Percentiles rank a stretch among this genome's conserved stretches.
These are phyloP conservation scores for Mortierella sp. DNA, from an alignment of 371 early-diverging fungal genomes.

Conservation along the genomic window DNA sequence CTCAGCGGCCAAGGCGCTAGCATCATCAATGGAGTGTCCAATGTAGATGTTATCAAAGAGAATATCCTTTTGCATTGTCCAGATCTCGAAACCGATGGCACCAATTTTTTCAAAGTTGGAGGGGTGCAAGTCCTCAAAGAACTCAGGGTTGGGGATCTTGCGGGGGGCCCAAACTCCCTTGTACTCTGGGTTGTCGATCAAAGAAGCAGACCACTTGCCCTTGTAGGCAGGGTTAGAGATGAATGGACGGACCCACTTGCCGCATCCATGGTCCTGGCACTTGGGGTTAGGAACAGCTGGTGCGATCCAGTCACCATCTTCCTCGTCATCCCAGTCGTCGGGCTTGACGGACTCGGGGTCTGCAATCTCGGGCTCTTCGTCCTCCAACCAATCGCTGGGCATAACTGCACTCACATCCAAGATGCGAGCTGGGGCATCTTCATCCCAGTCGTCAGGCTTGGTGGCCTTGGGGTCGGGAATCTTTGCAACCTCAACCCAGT, in stretches of 20 bases:
- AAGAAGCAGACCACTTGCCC: conserved; percentile 85
- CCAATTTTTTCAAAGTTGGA: conserved; percentile 77
- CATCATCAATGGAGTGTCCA: conserved; percentile 77
- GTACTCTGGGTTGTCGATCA: conserved; percentile 95
- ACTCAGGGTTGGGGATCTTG: conserved; percentile 92
- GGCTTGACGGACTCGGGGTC: conserved; percentile 95
- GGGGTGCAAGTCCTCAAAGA: conserved; percentile 75
- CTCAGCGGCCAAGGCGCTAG: conserved; percentile 64
- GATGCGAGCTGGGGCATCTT: conserved; percentile 75
- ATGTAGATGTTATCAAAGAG: conserved; percentile 95
- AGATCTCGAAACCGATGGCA: conserved; percentile 95
- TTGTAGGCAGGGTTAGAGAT: conserved; percentile 93
- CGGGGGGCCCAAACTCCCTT: conserved; percentile 95
- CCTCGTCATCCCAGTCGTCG: conserved; percentile 94
- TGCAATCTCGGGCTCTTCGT: conserved; percentile 79
- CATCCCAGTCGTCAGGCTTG: conserved; percentile 92
- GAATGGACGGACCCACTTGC: conserved; percentile 70
- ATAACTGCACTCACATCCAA: conserved; percentile 88
- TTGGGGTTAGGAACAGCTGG: conserved; percentile 84
- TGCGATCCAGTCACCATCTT: conserved; percentile 91
- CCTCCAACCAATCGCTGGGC: conserved; percentile 93
- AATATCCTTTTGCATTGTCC: conserved; percentile 96
- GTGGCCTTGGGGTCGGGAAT: conserved; percentile 89
- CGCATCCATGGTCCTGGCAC: conserved; percentile 84
- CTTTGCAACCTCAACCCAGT: conserved; percentile 95